Conservation (phyloP, 75 land plant species). For the Gnetum montanum region DNA sequence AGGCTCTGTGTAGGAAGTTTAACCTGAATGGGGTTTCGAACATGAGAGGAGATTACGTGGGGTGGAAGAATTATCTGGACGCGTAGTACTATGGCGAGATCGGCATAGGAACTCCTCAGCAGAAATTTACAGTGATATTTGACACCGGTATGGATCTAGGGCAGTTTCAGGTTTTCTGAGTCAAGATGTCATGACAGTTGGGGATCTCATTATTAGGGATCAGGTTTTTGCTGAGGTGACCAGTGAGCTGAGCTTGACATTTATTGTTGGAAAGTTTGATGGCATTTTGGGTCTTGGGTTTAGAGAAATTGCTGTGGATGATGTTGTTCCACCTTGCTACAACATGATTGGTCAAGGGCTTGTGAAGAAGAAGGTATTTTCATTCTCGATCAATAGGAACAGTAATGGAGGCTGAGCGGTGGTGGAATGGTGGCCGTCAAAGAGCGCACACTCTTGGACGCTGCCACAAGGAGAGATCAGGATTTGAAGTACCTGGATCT, state of each 20-base stretch:
- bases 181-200: conserved; percentile 58
- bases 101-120: conserved; percentile 75
- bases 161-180: conserved; percentile 67
- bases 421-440: no score
- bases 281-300: conserved; percentile 96
- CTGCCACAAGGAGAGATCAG: no score
- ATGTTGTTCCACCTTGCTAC: conserved; percentile 73
- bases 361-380: no score
- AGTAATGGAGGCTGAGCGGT: no score
- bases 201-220: conserved; percentile 41
- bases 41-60: conserved; percentile 14
- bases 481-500: no score
- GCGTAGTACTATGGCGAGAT: conserved; percentile 90
- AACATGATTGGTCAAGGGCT: not conserved
- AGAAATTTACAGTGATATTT: conserved; percentile 85
- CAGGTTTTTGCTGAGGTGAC: conserved; percentile 89
- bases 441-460: no score
- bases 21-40: conserved; percentile 14
- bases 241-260: conserved; percentile 58
- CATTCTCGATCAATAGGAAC: no score
- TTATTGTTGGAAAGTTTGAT: conserved; percentile 75
- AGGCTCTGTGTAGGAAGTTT: not conserved
- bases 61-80: conserved; percentile 78
- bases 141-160: conserved; percentile 94
- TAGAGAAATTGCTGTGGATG: conserved; percentile 71